Evolutionary conservation across 1,139 yeast species (phyloP), one percentile per base, ranked within the genome.

Genomic region (Saccharomyces hybrid): DNA sequence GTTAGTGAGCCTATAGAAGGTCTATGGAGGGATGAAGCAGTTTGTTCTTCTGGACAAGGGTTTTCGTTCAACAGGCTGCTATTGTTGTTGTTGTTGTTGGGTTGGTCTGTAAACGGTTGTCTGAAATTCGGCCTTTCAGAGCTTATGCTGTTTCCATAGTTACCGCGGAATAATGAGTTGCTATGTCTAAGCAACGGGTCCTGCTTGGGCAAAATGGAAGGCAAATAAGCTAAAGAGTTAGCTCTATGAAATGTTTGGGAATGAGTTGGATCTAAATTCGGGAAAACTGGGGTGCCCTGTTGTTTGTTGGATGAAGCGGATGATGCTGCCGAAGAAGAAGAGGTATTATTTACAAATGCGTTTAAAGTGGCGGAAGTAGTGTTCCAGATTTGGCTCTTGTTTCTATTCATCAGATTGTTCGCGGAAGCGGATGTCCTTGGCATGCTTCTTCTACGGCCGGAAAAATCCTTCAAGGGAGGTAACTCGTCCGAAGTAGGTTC

Each of bases 331-430:
- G 29, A 26, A 27, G n/a, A 44, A 26, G 42, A 29, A 16, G 27
- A 49, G 21, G 53, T 56, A 24, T 52, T 51, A 34, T 52, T 51
- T 8, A 82, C 80, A 49, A 82, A 72, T 0, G 85, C 86, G 1
- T 83, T 78, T 57, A 83, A 70, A 0, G 87, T 86, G 1, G 87
- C 87, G 2, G 84, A 78, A 1, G 85, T 81, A 0, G 86, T 86
- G 59, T 80, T 82, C 52, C 62, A 55, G 27, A 55, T 57, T 14
- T 56, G 56, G 26, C 48, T 19, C 24, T 47, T 52, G 57, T 47
- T 50, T 46, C 46, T 51, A 38, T 51, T 52, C 34, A 31, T 49
- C 26, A 34, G 47, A 26, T 52, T 52, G 29, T 48, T 49, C 7
- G 50, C 54, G 12, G 55, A 53, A 4, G 54, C 16, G 2, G 58